These are phyloP conservation scores for Syzygium syzygioides DNA, from an alignment of 441 rosid species.

Conservation along the genomic window DNA sequence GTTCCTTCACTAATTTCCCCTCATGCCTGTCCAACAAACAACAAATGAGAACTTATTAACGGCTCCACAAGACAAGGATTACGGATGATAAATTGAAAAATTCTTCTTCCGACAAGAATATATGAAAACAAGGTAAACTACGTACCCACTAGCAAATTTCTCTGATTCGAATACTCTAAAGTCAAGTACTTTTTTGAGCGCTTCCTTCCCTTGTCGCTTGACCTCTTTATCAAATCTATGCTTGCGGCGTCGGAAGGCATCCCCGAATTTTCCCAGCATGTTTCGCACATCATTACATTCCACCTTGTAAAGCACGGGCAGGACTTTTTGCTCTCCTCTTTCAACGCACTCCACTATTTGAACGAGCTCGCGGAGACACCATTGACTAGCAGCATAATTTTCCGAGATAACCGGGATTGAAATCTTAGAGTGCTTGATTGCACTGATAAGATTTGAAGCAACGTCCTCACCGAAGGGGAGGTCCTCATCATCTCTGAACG, in stretches of 20 bases:
- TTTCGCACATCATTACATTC: fast-evolving
- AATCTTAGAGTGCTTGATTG: not conserved
- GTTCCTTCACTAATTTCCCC: not conserved
- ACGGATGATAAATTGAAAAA: not conserved
- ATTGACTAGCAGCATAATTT: not conserved
- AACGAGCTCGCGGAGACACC: not conserved
- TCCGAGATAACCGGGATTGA: not conserved
- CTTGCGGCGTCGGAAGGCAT: not conserved
- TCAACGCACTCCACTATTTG: not conserved
- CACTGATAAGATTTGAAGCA: not conserved
- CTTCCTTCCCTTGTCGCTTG: not conserved
- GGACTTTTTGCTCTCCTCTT: not conserved
- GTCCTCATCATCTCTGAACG: not conserved
- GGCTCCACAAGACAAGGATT: not conserved
- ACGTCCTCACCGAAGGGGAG: fast-evolving
- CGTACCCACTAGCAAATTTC: not conserved
- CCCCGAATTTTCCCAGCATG: fast-evolving
- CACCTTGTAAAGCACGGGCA: not conserved
- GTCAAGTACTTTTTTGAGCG: fast-evolving
- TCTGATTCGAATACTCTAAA: not conserved
- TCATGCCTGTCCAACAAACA: not conserved
- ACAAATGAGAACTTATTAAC: not conserved
- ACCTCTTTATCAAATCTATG: fast-evolving
- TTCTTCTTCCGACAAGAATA: not conserved
- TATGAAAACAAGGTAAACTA: not conserved